Evolutionary conservation across 139 green algal species (phyloP), one percentile per base, ranked within the genome.

Genomic region (Pleodorina starrii): DNA sequence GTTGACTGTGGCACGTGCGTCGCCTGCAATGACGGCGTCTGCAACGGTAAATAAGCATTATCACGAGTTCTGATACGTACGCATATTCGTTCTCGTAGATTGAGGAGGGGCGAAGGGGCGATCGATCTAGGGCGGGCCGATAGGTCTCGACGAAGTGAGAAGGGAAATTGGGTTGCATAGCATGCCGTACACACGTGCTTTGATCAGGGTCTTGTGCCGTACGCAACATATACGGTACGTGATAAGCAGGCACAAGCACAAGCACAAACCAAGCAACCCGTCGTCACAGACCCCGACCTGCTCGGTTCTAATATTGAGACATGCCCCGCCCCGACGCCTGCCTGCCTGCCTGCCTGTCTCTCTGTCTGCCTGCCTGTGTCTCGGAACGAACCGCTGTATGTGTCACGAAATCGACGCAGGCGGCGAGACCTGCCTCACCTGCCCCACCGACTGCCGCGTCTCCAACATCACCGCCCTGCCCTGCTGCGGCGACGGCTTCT

Each of bases 401-500:
- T 17, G 50, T 60, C 50, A 25, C 17, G 14, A 60, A 14, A 14
- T 60, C 17, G 14, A 60, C 50, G 50, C 75, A 68, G 79, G 79
- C 57, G 79, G 38, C 40, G 79, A 74, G 54, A 86, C 79, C 32
- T 86, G 79, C 79, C 11, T 9, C 6, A 85, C 77, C 19, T 85
- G 77, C 51, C 19, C 38, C 2, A n/a, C 77, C 21, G 77, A 85
- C 51, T 85, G 77, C 77, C 50, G 77, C 51, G n/a, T 54, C 51
- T 9, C 7, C 40, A 54, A 32, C 77, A 63, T 23, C 77, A n/a
- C 25, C 77, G 17, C 77, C 50, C 21, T 23, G 6, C 51, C 50
- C 35, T 85, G 77, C 77, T 85, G 77, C 77, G 77, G 77, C 21
- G 77, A 85, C 77, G 50, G 50, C 35, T 16, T 85, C 17, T 85